Conservation (phyloP, 805 yeast species). For the Kregervanrija delftensis region DNA sequence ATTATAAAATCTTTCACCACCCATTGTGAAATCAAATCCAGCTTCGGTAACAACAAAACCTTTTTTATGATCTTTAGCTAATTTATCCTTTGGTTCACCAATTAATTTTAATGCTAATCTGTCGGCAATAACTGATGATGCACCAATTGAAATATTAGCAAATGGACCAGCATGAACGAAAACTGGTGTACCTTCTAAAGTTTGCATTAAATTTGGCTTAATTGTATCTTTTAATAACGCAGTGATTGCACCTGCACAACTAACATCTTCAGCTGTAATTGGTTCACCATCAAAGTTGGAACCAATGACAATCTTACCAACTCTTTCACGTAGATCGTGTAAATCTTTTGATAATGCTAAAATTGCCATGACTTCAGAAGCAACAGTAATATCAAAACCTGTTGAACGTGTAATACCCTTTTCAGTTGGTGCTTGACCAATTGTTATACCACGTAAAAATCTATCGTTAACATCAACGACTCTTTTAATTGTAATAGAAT, state of each 20-base stretch:
- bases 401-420: slow-evolving; percentile 65
- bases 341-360: slow-evolving; percentile 67
- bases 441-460: slow-evolving; percentile 68
- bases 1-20: slow-evolving; percentile 81
- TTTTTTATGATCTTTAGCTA: slow-evolving; percentile 32
- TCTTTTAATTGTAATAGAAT: slow-evolving; percentile 73
- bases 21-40: slow-evolving; percentile 88
- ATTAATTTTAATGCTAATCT: slow-evolving; percentile 74
- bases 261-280: slow-evolving; percentile 75
- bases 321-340: slow-evolving; percentile 65
- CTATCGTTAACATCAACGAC: slow-evolving; percentile 83
- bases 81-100: slow-evolving; percentile 35
- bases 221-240: slow-evolving; percentile 77
- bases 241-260: slow-evolving; percentile 82
- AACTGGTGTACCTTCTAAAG: slow-evolving; percentile 83
- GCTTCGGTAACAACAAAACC: slow-evolving; percentile 86
- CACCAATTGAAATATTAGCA: slow-evolving; percentile 84
- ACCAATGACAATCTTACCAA: slow-evolving; percentile 72
- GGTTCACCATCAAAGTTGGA: slow-evolving; percentile 63
- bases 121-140: slow-evolving; percentile 77
- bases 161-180: slow-evolving; percentile 86
- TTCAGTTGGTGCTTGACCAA: slow-evolving; percentile 80
- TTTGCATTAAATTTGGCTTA: slow-evolving; percentile 83
- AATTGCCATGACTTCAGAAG: slow-evolving; percentile 83
- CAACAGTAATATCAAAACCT: slow-evolving; percentile 81